These are phyloP conservation scores for Thalassiosira hispida DNA, from an alignment of 352 stramenopile species.

Conservation along the genomic window DNA sequence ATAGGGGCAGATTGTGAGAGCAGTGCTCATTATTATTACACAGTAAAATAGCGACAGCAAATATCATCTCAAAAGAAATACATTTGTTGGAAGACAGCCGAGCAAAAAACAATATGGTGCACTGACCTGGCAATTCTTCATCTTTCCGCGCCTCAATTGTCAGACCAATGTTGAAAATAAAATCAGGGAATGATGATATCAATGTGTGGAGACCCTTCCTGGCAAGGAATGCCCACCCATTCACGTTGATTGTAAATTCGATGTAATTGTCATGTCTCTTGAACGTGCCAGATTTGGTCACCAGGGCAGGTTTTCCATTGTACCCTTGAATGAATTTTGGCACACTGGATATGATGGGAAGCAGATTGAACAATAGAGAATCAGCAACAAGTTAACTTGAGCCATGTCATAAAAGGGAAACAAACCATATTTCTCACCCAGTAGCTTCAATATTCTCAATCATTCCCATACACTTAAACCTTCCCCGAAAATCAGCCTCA, in stretches of 20 bases:
- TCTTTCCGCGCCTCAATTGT: conserved; percentile 49
- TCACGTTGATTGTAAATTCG: conserved; percentile 60
- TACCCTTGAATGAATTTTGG: conserved; percentile 62
- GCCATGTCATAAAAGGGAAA: not conserved
- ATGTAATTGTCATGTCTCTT: conserved; percentile 58
- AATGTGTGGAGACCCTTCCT: conserved; percentile 56
- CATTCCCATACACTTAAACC: conserved; percentile 64
- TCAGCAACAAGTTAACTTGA: not conserved
- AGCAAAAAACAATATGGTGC: too few relatives aligned
- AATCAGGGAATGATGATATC: conserved; percentile 51
- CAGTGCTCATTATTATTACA: not conserved
- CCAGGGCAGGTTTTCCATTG: conserved; percentile 62
- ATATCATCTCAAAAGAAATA: not conserved
- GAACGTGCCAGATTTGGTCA: conserved; percentile 60
- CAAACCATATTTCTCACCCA: conserved; percentile 18
- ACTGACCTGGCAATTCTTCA: conserved; percentile 49
- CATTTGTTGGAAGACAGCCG: too few relatives aligned
- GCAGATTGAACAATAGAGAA: not conserved
- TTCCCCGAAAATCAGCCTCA: conserved; percentile 55
- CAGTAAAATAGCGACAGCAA: conserved; percentile 10
- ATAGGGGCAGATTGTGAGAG: not conserved
- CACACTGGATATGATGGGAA: conserved; percentile 20
- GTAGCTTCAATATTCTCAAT: conserved; percentile 61
- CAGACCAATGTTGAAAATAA: conserved; percentile 54
- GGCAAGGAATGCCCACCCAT: conserved; percentile 54